These are phyloP conservation scores for Sphaerulina musiva DNA, from an alignment of 2,329 filamentous ascomycete genomes.

Conservation along the genomic window DNA sequence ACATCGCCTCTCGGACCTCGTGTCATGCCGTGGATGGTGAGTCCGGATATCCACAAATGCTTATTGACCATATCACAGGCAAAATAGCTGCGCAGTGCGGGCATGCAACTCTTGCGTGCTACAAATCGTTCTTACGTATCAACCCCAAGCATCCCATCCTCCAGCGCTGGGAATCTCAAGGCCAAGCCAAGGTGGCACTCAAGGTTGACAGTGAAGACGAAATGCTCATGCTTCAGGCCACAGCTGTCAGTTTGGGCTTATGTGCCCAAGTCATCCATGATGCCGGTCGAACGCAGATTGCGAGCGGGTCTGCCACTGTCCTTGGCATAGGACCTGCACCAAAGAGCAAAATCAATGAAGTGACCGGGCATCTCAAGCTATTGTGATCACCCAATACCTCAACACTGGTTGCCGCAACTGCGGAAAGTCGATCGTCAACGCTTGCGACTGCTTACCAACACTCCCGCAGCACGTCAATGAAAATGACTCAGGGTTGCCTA, in stretches of 20 bases:
- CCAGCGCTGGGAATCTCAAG: conserved; percentile 73
- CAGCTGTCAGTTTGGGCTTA: conserved; percentile 74
- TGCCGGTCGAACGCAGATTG: conserved; percentile 96
- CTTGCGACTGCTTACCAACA: background rate
- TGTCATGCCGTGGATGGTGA: background rate
- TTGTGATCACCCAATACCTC: conserved; percentile 46
- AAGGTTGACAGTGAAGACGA: conserved; percentile 82
- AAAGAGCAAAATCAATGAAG: conserved; percentile 72
- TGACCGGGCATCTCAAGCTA: conserved; percentile 80
- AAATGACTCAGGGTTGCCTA: no score
- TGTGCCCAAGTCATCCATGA: conserved; percentile 88
- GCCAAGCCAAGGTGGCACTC: conserved; percentile 54
- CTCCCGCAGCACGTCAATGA: no score
- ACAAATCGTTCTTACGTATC: conserved; percentile 66
- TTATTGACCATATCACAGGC: conserved; percentile 48
- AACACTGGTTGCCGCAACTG: background rate
- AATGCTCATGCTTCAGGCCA: conserved; percentile 66
- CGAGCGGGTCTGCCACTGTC: conserved; percentile 84
- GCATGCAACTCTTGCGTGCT: conserved; percentile 75
- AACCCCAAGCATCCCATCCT: conserved; percentile 57
- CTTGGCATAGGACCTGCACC: conserved; percentile 69
- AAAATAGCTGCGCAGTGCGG: conserved; percentile 96
- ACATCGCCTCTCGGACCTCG: background rate
- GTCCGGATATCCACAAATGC: background rate
- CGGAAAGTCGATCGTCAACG: background rate